Conservation (phyloP, 2,329 filamentous ascomycete genomes). For the Fusarium napiforme region DNA sequence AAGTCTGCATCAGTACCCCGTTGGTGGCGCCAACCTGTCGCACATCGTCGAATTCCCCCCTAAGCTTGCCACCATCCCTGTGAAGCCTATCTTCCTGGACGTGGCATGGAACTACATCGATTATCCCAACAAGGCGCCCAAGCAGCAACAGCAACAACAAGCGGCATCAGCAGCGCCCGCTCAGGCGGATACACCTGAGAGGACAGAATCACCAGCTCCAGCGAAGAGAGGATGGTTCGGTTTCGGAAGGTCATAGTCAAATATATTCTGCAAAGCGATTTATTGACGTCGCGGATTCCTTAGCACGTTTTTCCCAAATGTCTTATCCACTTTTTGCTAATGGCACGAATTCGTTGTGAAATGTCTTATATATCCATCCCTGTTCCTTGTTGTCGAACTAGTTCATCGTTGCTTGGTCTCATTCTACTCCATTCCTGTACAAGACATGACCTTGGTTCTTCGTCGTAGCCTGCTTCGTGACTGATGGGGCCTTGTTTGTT, state of each 20-base stretch:
- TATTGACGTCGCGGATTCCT: constrained; percentile 19
- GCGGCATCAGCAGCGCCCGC: constrained; percentile 34
- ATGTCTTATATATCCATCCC: constrained; percentile 30
- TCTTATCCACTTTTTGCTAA: constrained; percentile 9
- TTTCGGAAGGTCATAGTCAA: constrained; percentile 64
- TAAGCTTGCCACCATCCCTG: constrained; percentile 81
- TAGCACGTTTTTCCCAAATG: constrained; percentile 2
- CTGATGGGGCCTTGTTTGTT: constrained; percentile 29
- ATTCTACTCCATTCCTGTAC: constrained; percentile 39
- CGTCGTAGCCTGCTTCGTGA: constrained; percentile 6
- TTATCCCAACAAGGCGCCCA: constrained; percentile 74
- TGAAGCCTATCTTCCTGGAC: constrained; percentile 96
- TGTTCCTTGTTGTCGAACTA: constrained; percentile 30
- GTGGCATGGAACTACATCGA: constrained; percentile 98
- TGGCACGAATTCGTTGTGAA: background rate
- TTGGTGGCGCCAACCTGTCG: constrained; percentile 74
- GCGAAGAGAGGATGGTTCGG: constrained; percentile 81
- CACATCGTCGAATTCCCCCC: constrained; percentile 91
- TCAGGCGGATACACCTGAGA: constrained; percentile 44
- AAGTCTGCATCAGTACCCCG: constrained; percentile 79
- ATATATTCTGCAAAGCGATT: constrained; percentile 32
- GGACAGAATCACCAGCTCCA: constrained; percentile 48
- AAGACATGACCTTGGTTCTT: constrained; percentile 19
- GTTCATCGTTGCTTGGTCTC: constrained; percentile 8
- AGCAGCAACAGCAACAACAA: background rate